Conservation (phyloP, 139 green algal genomes). For the Dunaliella primolecta region DNA sequence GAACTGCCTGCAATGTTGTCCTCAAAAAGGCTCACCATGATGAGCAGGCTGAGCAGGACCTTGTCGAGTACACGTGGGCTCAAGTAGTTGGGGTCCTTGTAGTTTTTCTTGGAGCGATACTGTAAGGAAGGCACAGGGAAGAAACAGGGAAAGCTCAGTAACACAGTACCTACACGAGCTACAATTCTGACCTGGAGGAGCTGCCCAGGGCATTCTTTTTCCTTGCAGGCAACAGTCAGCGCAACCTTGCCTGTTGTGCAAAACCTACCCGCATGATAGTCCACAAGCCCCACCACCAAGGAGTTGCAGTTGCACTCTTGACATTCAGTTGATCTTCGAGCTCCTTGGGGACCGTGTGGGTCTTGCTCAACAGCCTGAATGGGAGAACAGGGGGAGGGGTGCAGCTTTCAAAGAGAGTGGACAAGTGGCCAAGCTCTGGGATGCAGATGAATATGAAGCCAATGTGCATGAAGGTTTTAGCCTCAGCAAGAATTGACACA, state of each 20-base stretch:
- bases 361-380: conserved; percentile 13
- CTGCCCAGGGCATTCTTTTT: too few relatives aligned
- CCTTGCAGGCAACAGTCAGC: too few relatives aligned
- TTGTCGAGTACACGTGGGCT: conserved; percentile 73
- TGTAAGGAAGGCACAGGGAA: conserved; percentile 30
- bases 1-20: too few relatives aligned
- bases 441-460: too few relatives aligned
- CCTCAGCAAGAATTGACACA: too few relatives aligned
- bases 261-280: conserved; percentile 63
- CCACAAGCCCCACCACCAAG: conserved; percentile 66
- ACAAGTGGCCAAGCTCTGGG: too few relatives aligned
- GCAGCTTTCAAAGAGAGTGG: not conserved
- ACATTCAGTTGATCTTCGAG: conserved; percentile 51
- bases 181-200: too few relatives aligned
- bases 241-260: too few relatives aligned
- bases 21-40: conserved; percentile 19
- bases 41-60: conserved; percentile 39
- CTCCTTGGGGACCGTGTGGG: conserved; percentile 7
- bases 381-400: conserved; percentile 10
- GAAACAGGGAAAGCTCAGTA: too few relatives aligned
- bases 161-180: too few relatives aligned
- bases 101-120: conserved; percentile 74
- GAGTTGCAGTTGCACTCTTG: conserved; percentile 61
- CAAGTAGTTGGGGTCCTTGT: conserved; percentile 55
- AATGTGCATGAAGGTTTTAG: too few relatives aligned